Evolutionary conservation across 805 yeast genomes (phyloP).

Genomic region (Candida krabiensis): DNA sequence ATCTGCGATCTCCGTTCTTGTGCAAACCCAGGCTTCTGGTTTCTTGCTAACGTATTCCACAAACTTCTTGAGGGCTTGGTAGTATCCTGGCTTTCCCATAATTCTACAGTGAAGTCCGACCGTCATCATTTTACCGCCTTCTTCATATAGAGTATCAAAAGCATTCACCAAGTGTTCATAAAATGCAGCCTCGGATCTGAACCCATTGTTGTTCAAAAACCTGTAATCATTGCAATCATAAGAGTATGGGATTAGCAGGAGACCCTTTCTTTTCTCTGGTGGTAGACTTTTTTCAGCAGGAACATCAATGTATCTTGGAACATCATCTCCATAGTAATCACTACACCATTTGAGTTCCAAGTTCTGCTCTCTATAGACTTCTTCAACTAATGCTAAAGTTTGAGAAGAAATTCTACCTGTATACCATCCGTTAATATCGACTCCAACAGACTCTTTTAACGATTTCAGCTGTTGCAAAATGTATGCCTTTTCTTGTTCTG

Average conservation of each 20-base stretch:
- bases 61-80: conserved; percentile 35
- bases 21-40: conserved; percentile 39
- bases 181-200: conserved; percentile 28
- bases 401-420: conserved; percentile 35
- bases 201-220: conserved; percentile 25
- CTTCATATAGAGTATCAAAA: conserved; percentile 37
- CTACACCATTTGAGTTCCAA: conserved; percentile 35
- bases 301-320: conserved; percentile 37
- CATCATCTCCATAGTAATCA: conserved; percentile 38
- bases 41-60: conserved; percentile 34
- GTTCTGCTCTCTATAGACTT: conserved; percentile 34
- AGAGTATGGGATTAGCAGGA: conserved; percentile 29
- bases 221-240: conserved; percentile 30
- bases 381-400: conserved; percentile 33
- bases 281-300: conserved; percentile 26
- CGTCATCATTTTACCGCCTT: conserved; percentile 40
- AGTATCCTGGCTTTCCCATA: conserved; percentile 39
- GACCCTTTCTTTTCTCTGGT: conserved; percentile 22
- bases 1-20: conserved; percentile 37
- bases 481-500: conserved; percentile 35
- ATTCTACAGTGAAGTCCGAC: conserved; percentile 38
- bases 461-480: conserved; percentile 31
- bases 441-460: conserved; percentile 33
- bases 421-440: conserved; percentile 37
- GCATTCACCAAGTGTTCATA: conserved; percentile 35